phyloP scores from a whole-genome alignment of 129 eudicot genomes.

The Flaveria linearis region DNA sequence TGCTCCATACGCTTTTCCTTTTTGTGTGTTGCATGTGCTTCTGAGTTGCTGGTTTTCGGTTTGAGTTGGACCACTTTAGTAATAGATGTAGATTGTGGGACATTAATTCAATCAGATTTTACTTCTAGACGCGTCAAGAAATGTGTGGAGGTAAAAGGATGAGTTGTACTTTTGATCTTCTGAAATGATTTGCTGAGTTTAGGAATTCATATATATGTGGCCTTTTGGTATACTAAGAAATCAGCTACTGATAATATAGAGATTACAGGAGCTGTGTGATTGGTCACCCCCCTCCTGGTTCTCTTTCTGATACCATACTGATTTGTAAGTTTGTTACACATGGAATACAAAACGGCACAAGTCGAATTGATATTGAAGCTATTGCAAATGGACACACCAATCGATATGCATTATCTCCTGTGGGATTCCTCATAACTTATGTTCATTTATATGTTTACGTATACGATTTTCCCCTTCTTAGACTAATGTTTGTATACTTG shows the following conservation, averaged over 20 bases:
- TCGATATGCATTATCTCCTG: no score
- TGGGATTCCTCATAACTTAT: no score
- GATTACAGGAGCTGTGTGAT: background rate
- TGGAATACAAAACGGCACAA: no score
- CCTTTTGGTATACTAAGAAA: background rate
- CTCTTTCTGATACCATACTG: background rate
- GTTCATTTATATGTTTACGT: background rate
- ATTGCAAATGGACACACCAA: no score
- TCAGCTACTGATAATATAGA: background rate
- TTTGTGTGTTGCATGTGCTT: background rate
- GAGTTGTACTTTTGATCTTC: background rate
- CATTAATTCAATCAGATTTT: background rate
- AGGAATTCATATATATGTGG: background rate
- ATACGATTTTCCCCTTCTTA: background rate
- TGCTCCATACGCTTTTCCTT: background rate
- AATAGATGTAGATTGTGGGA: background rate
- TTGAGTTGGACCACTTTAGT: background rate
- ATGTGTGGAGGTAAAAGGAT: background rate
- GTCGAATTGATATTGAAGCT: no score
- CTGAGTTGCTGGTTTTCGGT: conserved; percentile 2
- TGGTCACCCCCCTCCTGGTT: background rate
- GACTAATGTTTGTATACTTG: background rate
- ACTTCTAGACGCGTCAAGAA: background rate
- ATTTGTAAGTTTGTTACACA: background rate
- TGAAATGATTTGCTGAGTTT: background rate